Conservation (phyloP, 192 early-diverging fungal species). For the Coemansia sp. region DNA sequence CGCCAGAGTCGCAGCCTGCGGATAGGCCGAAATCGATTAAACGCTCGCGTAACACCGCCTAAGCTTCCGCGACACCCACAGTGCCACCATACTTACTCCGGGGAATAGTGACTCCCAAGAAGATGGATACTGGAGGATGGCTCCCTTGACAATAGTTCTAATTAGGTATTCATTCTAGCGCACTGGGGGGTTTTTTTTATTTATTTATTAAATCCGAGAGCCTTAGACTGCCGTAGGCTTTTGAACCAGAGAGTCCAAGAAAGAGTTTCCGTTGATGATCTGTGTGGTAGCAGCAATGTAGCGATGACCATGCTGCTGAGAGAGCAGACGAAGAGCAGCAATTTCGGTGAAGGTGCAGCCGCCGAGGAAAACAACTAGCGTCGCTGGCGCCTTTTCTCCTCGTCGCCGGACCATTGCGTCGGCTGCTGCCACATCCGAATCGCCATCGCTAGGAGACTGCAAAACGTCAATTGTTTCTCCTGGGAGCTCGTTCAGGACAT, state of each 20-base stretch:
- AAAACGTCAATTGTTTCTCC: conserved; percentile 79
- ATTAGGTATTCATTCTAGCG: no score
- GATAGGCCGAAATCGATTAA: no score
- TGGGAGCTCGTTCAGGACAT: conserved; percentile 73
- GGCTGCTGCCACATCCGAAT: conserved; percentile 34
- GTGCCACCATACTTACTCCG: no score
- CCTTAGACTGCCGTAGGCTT: no score
- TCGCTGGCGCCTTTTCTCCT: conserved; percentile 61
- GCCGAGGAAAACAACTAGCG: conserved; percentile 90
- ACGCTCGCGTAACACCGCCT: no score
- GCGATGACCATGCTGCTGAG: conserved; percentile 74
- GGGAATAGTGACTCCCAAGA: no score
- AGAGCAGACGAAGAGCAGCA: conserved; percentile 84
- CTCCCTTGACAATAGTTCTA: no score
- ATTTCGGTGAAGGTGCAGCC: conserved; percentile 95
- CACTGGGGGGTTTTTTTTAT: no score
- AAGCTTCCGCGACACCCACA: no score
- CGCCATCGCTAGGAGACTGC: conserved; percentile 60
- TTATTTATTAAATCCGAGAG: no score
- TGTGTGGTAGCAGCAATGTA: conserved; percentile 88
- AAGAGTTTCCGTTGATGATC: conserved; percentile 80
- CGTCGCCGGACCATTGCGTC: conserved; percentile 42
- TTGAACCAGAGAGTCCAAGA: conserved; percentile 62
- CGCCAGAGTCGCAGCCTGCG: no score
- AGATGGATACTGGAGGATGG: no score